Conservation (phyloP, 202 grass and related monocot species). For the Eragrostis tef region DNA sequence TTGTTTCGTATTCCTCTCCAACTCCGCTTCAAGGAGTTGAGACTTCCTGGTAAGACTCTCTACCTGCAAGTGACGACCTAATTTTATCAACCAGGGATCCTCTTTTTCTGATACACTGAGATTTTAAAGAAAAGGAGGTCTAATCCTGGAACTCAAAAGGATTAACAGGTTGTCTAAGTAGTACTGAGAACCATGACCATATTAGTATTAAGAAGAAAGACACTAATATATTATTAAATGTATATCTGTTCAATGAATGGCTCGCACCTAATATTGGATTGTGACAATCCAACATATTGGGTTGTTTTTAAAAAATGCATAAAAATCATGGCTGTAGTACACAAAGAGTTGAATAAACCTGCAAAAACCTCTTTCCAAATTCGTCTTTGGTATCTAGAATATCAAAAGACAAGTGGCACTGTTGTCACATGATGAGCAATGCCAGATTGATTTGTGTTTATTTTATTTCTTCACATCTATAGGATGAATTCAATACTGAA, state of each 20-base stretch:
- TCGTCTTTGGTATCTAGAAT: no score
- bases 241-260: slow-evolving; percentile 27
- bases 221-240: neutral
- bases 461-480: no score
- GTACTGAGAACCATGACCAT: neutral
- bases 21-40: slow-evolving; percentile 81
- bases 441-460: no score
- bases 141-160: slow-evolving; percentile 14
- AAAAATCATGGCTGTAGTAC: neutral
- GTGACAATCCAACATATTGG: no score
- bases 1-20: slow-evolving; percentile 87
- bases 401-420: no score
- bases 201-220: slow-evolving; percentile 17
- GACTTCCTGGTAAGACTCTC: slow-evolving; percentile 79
- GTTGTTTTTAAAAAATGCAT: no score
- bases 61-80: slow-evolving; percentile 55
- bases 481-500: no score
- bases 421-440: no score
- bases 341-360: slow-evolving; percentile 7
- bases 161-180: slow-evolving; percentile 7
- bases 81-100: slow-evolving; percentile 23
- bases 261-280: no score
- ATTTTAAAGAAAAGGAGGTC: neutral
- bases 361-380: no score
- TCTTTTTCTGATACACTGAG: slow-evolving; percentile 16